Evolutionary conservation across 148 eudicot genomes (phyloP), one percentile per base, ranked within the genome.

Genomic region (Rhododendron mucronatum): DNA sequence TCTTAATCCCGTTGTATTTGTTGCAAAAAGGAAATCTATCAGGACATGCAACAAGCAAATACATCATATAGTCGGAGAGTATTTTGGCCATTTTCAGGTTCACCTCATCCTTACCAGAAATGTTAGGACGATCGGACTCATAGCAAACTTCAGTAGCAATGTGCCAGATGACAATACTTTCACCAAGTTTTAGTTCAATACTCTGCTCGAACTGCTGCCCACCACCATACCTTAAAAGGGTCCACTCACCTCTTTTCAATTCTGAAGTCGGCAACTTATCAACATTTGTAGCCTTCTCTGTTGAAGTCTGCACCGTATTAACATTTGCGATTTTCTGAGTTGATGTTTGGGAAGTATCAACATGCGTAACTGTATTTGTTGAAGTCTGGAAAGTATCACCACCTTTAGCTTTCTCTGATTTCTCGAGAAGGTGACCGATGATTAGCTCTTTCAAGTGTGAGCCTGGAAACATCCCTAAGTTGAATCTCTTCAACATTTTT

Each of bases 81-180:
- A 7, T 28, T 51, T 51, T 80, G 41, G 41, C 23, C 11, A 9
- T 3, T 9, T 47, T 8, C 41, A 80, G 3, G 9, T 77, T 8
- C 16, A 9, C 81, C 7, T 4, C 9, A 9, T 63, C n/a, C 28
- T 28, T 78, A 3, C 23, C 28, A 5, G 10, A 5, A 4, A 0
- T 59, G 14, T 50, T 80, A 18, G 23, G 3, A 21, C 0, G 13
- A 4, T 80, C 83, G 0, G 11, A 28, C 2, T 51, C 13, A 1
- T 50, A 80, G 26, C 21, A 80, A 23, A 80, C 18, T 6, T 80
- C 63, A 3, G 83, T 80, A 28, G 63, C 83, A 51, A 80, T 1
- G 41, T 80, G 83, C 65, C 83, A 80, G 18, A 80, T 28, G 41
- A 80, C 41, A 53, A 80, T 28, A 30, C 63, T 51, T 30, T 80